phyloP scores from a whole-genome alignment of 352 stramenopile genomes.

The Globisporangium echinulatum region DNA sequence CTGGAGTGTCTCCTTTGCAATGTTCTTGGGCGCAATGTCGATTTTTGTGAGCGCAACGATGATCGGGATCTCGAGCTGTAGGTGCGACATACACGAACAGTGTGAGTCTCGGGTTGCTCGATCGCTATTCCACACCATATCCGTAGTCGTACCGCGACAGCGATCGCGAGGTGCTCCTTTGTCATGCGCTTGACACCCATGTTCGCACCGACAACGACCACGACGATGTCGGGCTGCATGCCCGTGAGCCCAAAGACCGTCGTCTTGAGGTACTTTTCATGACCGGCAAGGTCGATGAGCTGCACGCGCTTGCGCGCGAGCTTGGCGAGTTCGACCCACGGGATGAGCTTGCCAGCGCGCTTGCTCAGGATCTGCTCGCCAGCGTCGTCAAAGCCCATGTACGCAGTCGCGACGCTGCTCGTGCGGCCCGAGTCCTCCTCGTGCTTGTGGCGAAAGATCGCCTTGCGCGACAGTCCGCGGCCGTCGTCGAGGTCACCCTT shows the following conservation, averaged over 20 bases:
- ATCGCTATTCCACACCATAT: no score
- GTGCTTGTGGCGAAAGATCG: slow-evolving; percentile 86
- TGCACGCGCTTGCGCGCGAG: slow-evolving; percentile 78
- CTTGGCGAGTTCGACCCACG: slow-evolving; percentile 76
- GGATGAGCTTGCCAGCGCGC: slow-evolving; percentile 61
- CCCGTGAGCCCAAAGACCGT: slow-evolving; percentile 98
- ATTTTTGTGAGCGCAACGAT: slow-evolving; percentile 94
- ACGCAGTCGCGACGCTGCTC: slow-evolving; percentile 76
- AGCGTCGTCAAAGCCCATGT: slow-evolving; percentile 71
- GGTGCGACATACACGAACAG: not conserved
- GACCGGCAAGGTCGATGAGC: slow-evolving; percentile 86
- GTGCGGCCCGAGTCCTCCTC: slow-evolving; percentile 78
- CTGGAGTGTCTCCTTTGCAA: slow-evolving; percentile 90
- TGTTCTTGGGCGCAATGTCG: slow-evolving; percentile 90
- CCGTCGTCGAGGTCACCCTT: slow-evolving; percentile 96
- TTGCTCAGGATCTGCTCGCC: slow-evolving; percentile 79
- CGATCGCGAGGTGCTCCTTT: slow-evolving; percentile 90
- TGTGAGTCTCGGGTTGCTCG: no score
- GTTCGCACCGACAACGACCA: slow-evolving; percentile 92
- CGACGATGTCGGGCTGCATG: slow-evolving; percentile 93
- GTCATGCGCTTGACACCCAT: slow-evolving; percentile 95
- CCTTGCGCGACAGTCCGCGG: slow-evolving; percentile 77
- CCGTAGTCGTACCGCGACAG: slow-evolving; percentile 50
- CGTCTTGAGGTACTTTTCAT: slow-evolving; percentile 99
- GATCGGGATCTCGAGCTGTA: slow-evolving; percentile 87